phyloP scores from a whole-genome alignment of 23 red algal genomes.

The Pyropia yezoensis region DNA sequence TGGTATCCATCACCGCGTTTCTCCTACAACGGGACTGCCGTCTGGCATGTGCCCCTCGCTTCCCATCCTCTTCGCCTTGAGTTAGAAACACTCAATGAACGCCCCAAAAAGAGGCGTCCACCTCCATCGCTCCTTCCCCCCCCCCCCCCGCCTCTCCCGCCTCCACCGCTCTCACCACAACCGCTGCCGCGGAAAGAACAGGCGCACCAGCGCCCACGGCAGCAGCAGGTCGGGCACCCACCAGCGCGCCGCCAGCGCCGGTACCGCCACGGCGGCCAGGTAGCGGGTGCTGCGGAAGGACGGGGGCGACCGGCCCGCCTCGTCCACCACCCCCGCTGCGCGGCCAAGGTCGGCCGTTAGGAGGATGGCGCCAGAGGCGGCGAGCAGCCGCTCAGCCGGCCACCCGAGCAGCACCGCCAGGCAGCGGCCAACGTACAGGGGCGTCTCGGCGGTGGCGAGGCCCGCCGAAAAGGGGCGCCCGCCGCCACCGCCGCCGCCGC shows the following conservation, averaged over 20 bases:
- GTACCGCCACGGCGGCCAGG: neutral
- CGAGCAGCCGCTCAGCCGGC: conserved; percentile 1
- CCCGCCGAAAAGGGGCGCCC: neutral
- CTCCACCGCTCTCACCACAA: neutral
- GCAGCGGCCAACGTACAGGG: conserved; percentile 48
- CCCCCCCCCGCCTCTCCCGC: too few species aligned
- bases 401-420: conserved; percentile 20
- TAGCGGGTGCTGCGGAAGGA: neutral
- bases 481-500: neutral
- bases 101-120: too few species aligned
- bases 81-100: too few species aligned
- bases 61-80: too few species aligned
- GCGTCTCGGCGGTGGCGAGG: conserved; percentile 35
- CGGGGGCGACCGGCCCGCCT: neutral
- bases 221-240: neutral
- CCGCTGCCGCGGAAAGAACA: neutral
- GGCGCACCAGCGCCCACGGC: neutral
- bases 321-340: conserved; percentile 6
- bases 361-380: conserved; percentile 3
- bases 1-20: too few species aligned
- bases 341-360: conserved; percentile 7
- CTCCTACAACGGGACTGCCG: too few species aligned
- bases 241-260: neutral
- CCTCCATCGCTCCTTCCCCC: too few species aligned
- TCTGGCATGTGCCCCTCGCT: too few species aligned